Evolutionary conservation across 257 asterid genomes (phyloP).

Genomic region (Anisodus tanguticus): DNA sequence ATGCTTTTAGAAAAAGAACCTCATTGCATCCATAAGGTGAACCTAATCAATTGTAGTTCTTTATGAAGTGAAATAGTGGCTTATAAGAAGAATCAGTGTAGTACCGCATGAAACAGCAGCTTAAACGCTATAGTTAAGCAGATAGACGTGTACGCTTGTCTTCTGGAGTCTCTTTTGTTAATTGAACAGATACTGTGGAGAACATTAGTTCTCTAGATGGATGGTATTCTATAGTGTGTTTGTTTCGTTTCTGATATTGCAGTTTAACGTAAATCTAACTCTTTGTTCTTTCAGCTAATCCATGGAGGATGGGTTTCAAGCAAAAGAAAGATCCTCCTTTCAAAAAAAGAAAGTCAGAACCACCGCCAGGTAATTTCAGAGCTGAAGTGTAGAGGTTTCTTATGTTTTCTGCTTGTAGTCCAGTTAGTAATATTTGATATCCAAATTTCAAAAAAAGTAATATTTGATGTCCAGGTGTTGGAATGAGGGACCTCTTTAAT

Average conservation of each 20-base stretch:
- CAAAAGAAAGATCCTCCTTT: slow-evolving; percentile 76
- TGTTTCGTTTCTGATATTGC: slow-evolving; percentile 16
- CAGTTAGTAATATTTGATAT: not conserved
- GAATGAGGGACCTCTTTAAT: slow-evolving; percentile 21
- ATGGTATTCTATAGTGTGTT: not conserved
- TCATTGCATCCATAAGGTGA: not conserved
- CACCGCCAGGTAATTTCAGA: slow-evolving; percentile 66
- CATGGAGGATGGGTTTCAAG: slow-evolving; percentile 59
- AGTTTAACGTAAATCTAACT: slow-evolving; percentile 21
- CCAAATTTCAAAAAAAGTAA: too few species aligned
- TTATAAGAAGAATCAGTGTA: not conserved
- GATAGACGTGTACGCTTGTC: not conserved
- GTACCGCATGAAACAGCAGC: not conserved
- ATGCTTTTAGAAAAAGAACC: not conserved
- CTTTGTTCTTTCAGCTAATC: slow-evolving; percentile 62
- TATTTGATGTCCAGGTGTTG: slow-evolving; percentile 26
- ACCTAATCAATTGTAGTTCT: not conserved
- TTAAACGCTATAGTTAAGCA: not conserved
- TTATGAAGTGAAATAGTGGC: not conserved
- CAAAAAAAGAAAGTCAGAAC: slow-evolving; percentile 74
- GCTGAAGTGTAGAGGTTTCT: slow-evolving; percentile 34
- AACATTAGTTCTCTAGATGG: not conserved
- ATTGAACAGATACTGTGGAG: slow-evolving; percentile 16
- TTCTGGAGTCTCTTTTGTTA: slow-evolving; percentile 1
- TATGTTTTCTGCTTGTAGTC: slow-evolving; percentile 28